Evolutionary conservation across 164 flowering plant genomes (phyloP).

Genomic region (Chimonanthus praecox): DNA sequence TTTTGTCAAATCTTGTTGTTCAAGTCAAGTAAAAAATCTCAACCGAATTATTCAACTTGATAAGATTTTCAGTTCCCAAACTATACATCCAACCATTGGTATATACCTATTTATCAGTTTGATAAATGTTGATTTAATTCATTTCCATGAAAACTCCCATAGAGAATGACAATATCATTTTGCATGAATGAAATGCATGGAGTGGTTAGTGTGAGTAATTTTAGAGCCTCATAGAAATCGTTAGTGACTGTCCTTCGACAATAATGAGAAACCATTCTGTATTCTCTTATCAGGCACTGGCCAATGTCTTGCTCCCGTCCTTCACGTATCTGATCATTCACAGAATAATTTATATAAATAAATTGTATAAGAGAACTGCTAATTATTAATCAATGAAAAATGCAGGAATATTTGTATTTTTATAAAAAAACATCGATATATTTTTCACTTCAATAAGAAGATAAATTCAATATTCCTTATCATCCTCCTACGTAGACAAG

Average conservation of each 20-base stretch:
- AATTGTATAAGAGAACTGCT: too few relatives aligned
- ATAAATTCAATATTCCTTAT: neutral
- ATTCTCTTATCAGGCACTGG: slow-evolving; percentile 73
- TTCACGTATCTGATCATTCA: slow-evolving; percentile 60
- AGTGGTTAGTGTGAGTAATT: neutral
- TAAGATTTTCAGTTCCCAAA: too few relatives aligned
- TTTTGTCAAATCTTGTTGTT: too few relatives aligned
- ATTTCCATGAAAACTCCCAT: too few relatives aligned
- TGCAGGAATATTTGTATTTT: neutral
- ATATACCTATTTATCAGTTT: too few relatives aligned
- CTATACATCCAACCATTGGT: too few relatives aligned
- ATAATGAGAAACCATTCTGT: slow-evolving; percentile 68
- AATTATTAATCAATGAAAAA: neutral
- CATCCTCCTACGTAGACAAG: neutral
- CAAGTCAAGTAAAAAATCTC: too few relatives aligned
- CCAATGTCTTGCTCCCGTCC: slow-evolving; percentile 80
- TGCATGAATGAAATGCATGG: neutral
- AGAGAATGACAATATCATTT: too few relatives aligned
- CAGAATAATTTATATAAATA: neutral
- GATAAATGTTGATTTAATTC: too few relatives aligned
- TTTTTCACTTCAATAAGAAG: neutral
- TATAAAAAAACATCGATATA: neutral
- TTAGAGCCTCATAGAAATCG: slow-evolving; percentile 20
- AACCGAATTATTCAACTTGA: too few relatives aligned
- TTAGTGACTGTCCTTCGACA: slow-evolving; percentile 62